Evolutionary conservation across 1,284 basidiomycete genomes (phyloP).

Genomic region (Pseudozyma hubeiensis): DNA sequence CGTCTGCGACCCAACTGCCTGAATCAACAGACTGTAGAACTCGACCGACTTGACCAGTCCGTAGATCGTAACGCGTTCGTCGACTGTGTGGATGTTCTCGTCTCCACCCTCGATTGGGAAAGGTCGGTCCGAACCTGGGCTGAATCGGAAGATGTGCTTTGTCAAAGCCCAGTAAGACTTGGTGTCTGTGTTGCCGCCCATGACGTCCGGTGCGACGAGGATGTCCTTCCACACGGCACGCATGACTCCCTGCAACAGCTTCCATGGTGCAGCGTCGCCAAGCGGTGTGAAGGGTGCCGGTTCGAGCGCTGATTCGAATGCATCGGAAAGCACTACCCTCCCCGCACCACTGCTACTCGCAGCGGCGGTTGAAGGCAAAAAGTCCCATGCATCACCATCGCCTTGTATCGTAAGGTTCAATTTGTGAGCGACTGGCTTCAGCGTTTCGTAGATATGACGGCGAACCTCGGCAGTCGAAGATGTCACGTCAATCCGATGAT

Average conservation of each 20-base stretch:
- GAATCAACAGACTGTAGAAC: constrained; percentile 72
- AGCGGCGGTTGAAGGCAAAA: constrained; percentile 3
- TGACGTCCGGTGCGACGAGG: constrained; percentile 73
- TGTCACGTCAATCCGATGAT: constrained; percentile 74
- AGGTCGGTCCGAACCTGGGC: constrained; percentile 49
- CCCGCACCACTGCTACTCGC: background rate
- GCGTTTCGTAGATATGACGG: constrained; percentile 70
- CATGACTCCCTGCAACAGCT: constrained; percentile 73
- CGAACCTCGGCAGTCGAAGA: constrained; percentile 72
- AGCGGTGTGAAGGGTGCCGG: constrained; percentile 74
- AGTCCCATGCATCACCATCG: constrained; percentile 19
- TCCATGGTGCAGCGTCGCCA: constrained; percentile 69
- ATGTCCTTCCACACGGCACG: constrained; percentile 69
- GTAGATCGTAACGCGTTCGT: constrained; percentile 72
- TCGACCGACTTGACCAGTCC: constrained; percentile 70
- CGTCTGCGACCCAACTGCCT: constrained; percentile 63
- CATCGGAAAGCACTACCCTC: constrained; percentile 59
- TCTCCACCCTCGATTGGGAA: constrained; percentile 50
- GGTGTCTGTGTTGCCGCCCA: constrained; percentile 74
- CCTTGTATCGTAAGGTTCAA: constrained; percentile 73
- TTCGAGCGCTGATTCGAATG: constrained; percentile 72
- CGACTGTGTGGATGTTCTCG: constrained; percentile 75
- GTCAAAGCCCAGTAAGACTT: constrained; percentile 73
- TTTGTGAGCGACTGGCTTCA: constrained; percentile 71
- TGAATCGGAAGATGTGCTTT: constrained; percentile 74